Base-by-base conservation (phyloP, 2,329 filamentous ascomycete genomes). In the Apiospora malaysiana region DNA sequence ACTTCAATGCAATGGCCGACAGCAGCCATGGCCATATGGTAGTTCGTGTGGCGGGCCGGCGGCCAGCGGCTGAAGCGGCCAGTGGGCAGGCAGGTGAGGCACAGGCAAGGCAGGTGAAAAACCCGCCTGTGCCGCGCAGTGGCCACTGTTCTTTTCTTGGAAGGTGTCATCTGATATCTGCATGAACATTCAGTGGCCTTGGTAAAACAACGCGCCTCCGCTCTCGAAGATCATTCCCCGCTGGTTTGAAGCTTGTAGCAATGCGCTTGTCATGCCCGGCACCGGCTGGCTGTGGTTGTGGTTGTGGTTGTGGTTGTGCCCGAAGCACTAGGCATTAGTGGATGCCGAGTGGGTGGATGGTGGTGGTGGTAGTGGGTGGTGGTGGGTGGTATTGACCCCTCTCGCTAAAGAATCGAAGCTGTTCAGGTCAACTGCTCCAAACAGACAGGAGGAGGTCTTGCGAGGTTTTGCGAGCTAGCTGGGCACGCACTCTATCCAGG, bases 141-240 rank as follows among this genome's bases (percentile, higher is more conserved):
- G 7, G 25, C 51, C 51, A 40, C 56, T 40, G 25, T 63, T 56
- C 32, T 40, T n/a, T 63, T 63, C 32, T n/a, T 37, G 56, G 56
- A 40, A 63, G 56, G 56, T 63, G 56, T 63, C 56, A 63, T 63
- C 56, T 63, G 56, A 63, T 63, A 63, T 63, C 12, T 21, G 56
- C 56, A 63, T 63, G 32, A 63, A 63, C 56, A 63, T 63, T 63
- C 32, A 40, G 27, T 59, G 51, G 51, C 27, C 51, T 63, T 63
- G 56, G 56, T 63, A 63, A 63, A 63, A 63, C 56, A 63, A 63
- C 8, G n/a, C 56, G 56, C 56, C 56, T 63, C 56, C 21, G 56
- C 32, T n/a, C 32, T 40, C 32, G 56, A 63, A 9, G 27, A 63
- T 37, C 56, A 63, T 63, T 63, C 56, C 56, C 56, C 56, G 56